phyloP scores from a whole-genome alignment of 345 rosid genomes.

The Eucalyptus viminalis region DNA sequence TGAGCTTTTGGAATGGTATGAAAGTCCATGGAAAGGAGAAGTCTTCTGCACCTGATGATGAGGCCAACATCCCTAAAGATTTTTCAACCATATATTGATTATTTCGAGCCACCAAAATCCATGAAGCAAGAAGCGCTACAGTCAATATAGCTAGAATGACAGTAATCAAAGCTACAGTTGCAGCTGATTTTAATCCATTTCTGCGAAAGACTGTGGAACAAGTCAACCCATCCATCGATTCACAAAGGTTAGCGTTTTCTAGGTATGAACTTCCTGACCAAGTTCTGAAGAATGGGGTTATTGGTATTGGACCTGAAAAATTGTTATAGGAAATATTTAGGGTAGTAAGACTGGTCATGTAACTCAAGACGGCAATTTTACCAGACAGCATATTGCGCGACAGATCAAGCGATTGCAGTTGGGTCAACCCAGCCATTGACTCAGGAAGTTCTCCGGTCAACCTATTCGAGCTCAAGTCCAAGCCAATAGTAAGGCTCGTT shows the following conservation, averaged over 20 bases:
- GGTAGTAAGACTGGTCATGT: conserved; percentile 82
- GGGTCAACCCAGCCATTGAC: conserved; percentile 60
- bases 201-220: conserved; percentile 45
- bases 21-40: conserved; percentile 95
- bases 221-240: conserved; percentile 53
- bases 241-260: conserved; percentile 52
- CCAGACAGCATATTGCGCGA: conserved; percentile 62
- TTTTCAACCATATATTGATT: conserved; percentile 44
- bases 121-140: conserved; percentile 42
- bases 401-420: conserved; percentile 81
- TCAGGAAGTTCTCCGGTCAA: conserved; percentile 62
- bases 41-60: conserved; percentile 50
- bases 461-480: conserved; percentile 68
- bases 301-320: conserved; percentile 88
- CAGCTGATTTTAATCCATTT: conserved; percentile 49
- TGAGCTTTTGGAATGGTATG: conserved; percentile 84
- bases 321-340: conserved; percentile 84
- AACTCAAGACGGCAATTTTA: conserved; percentile 56
- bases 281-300: conserved; percentile 75
- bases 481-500: conserved; percentile 70
- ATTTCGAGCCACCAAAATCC: conserved; percentile 52
- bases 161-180: conserved; percentile 52
- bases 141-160: conserved; percentile 55
- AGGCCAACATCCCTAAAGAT: conserved; percentile 20
- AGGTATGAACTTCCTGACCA: conserved; percentile 50